Conservation (phyloP, 495 filamentous ascomycete genomes). For the Penicillium tannophilum region DNA sequence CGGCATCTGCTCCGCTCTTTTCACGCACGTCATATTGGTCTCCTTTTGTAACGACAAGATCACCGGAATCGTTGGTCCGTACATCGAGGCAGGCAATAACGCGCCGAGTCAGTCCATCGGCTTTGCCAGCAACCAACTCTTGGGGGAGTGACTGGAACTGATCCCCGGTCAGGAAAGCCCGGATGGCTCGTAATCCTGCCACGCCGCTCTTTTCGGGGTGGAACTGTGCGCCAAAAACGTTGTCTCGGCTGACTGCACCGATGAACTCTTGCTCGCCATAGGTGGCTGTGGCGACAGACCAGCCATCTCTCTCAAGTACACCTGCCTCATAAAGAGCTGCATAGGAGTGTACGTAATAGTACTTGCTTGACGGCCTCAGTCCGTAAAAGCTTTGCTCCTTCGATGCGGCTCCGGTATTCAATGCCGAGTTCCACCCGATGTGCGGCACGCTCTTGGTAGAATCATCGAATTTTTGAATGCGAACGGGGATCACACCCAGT, state of each 20-base stretch:
- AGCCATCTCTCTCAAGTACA: slow-evolving; percentile 73
- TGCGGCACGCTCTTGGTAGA: slow-evolving; percentile 86
- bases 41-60: slow-evolving; percentile 96
- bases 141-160: slow-evolving; percentile 46
- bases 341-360: slow-evolving; percentile 98
- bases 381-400: slow-evolving; percentile 67
- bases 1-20: slow-evolving; percentile 60
- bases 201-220: slow-evolving; percentile 96
- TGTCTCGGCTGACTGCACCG: slow-evolving; percentile 81
- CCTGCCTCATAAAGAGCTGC: slow-evolving; percentile 75
- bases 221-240: slow-evolving; percentile 91
- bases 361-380: slow-evolving; percentile 78
- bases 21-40: slow-evolving; percentile 99
- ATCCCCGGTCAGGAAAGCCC: slow-evolving; percentile 78
- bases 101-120: slow-evolving; percentile 77
- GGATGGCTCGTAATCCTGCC: slow-evolving; percentile 79
- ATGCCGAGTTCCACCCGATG: slow-evolving; percentile 96
- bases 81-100: slow-evolving; percentile 97
- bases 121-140: slow-evolving; percentile 26
- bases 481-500: slow-evolving; percentile 70
- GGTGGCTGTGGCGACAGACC: slow-evolving; percentile 82
- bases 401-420: slow-evolving; percentile 49
- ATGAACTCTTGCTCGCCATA: slow-evolving; percentile 93
- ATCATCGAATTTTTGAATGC: slow-evolving; percentile 75
- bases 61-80: slow-evolving; percentile 91